Percentiles rank a stretch among this genome's conserved stretches.
Conservation (phyloP, 352 stramenopile genomes). For the Phytophthora idaei region DNA sequence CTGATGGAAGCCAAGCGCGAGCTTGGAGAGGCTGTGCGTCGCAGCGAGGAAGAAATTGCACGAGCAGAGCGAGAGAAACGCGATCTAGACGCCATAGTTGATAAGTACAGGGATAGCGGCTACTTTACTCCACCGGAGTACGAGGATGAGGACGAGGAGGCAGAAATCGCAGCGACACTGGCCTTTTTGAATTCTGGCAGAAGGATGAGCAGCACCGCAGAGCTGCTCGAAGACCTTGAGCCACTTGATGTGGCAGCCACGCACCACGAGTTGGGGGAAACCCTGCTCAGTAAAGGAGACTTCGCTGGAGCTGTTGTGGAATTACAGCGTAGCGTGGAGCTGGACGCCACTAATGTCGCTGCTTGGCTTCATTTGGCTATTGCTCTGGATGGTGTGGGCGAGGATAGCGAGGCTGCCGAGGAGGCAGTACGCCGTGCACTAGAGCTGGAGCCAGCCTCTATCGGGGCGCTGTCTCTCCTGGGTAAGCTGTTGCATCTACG, state of each 20-base stretch:
- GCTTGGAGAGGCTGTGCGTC: constrained; percentile 42
- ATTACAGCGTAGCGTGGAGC: constrained; percentile 49
- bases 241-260: constrained; percentile 54
- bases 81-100: constrained; percentile 38
- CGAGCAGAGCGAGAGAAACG: constrained; percentile 38
- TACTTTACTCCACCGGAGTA: constrained; percentile 31
- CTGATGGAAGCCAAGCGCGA: constrained; percentile 43
- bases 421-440: constrained; percentile 56
- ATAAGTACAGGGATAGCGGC: constrained; percentile 39
- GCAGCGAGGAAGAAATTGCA: constrained; percentile 43
- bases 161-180: constrained; percentile 32
- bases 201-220: constrained; percentile 28
- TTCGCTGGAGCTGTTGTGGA: constrained; percentile 43
- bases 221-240: constrained; percentile 32
- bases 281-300: constrained; percentile 52
- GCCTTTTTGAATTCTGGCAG: constrained; percentile 31
- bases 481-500: constrained; percentile 67
- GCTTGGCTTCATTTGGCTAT: constrained; percentile 70
- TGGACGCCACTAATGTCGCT: constrained; percentile 43
- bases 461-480: constrained; percentile 63
- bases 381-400: constrained; percentile 55
- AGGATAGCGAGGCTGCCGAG: constrained; percentile 46
- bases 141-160: constrained; percentile 34
- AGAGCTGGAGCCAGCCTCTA: constrained; percentile 47
- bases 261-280: constrained; percentile 57